Conservation (phyloP, 345 rosid genomes). For the Bretschneidera sinensis region DNA sequence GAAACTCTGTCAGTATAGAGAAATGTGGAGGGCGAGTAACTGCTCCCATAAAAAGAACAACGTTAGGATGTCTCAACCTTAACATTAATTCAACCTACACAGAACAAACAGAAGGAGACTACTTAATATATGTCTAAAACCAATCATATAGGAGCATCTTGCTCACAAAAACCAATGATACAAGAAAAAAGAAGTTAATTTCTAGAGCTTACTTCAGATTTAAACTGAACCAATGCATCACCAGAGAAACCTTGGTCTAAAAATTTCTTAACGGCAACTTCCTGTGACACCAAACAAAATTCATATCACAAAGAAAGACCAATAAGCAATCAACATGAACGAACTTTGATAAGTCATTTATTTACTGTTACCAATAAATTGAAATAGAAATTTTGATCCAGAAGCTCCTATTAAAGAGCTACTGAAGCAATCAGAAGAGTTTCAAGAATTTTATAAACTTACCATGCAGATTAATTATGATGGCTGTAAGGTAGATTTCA, state of each 20-base stretch:
- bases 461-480: no score
- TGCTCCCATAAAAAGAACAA: conserved; percentile 99
- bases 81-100: conserved; percentile 88
- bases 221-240: conserved; percentile 84
- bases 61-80: conserved; percentile 93
- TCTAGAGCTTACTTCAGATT: conserved; percentile 61
- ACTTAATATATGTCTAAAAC: conserved; percentile 8
- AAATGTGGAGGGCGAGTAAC: conserved; percentile 85
- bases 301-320: neutral
- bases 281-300: conserved; percentile 45
- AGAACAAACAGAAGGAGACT: conserved; percentile 12
- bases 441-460: neutral
- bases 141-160: conserved; percentile 3
- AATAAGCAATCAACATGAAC: neutral
- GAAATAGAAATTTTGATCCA: neutral
- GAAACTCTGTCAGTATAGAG: conserved; percentile 94
- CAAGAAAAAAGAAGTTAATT: conserved; percentile 12
- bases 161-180: conserved; percentile 7
- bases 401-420: neutral
- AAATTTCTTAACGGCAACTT: conserved; percentile 97
- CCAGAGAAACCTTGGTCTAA: conserved; percentile 90
- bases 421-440: conserved; percentile 8
- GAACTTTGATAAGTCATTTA: neutral
- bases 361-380: no score
- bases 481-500: no score